Evolutionary conservation across 768 basidiomycete species (phyloP).

Genomic region (Podaxis carcinomalis): DNA sequence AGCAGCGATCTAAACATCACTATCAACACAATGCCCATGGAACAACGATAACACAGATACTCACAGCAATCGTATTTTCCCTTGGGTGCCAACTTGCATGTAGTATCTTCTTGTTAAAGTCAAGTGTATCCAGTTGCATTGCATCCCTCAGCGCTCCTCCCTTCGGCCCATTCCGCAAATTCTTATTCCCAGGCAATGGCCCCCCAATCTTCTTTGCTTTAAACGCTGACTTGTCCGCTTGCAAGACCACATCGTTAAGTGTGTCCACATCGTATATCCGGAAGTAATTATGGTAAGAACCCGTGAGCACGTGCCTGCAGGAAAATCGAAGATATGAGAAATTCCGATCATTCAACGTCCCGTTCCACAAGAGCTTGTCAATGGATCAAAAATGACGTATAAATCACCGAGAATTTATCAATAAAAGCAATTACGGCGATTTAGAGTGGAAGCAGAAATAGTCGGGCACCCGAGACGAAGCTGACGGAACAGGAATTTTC

Average conservation of each 20-base stretch:
- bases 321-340: conserved; percentile 10
- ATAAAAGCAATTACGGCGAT: background rate
- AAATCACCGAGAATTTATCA: background rate
- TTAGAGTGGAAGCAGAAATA: conserved; percentile 1
- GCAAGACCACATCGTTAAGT: conserved; percentile 84
- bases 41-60: conserved; percentile 23
- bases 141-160: conserved; percentile 68
- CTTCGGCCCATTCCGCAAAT: conserved; percentile 73
- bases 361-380: background rate
- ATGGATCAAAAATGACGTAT: conserved; percentile 18
- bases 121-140: conserved; percentile 82
- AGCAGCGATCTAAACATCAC: conserved; percentile 72
- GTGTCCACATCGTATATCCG: conserved; percentile 96
- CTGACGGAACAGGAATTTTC: conserved; percentile 19
- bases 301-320: conserved; percentile 90
- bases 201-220: conserved; percentile 99
- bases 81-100: conserved; percentile 97
- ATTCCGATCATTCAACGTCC: conserved; percentile 17
- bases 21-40: conserved; percentile 4
- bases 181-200: conserved; percentile 67
- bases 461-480: conserved; percentile 3
- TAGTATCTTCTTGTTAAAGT: conserved; percentile 97
- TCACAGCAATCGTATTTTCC: conserved; percentile 96
- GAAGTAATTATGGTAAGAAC: conserved; percentile 99
- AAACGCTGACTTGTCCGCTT: conserved; percentile 99